Evolutionary conservation across 352 stramenopile species (phyloP).

Genomic region (Blastocystis sp.): DNA sequence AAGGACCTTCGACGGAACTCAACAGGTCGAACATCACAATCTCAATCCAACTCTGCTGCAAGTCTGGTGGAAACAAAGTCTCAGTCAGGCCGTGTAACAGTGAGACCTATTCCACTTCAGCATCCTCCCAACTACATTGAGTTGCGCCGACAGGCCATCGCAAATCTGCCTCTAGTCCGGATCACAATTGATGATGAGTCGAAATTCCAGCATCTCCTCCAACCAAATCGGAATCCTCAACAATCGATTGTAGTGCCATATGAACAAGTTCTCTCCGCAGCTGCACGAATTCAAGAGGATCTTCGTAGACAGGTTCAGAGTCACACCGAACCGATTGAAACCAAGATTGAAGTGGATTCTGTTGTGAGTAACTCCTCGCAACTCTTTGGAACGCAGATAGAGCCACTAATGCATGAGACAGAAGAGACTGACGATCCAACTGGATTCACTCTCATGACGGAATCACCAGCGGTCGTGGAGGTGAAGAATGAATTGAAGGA

Average conservation of each 20-base stretch:
- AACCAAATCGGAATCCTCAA: neutral
- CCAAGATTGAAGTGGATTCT: neutral
- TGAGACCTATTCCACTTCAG: neutral
- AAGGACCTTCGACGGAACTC: neutral
- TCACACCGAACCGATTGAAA: neutral
- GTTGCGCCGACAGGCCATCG: neutral
- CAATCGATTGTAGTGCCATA: conserved; percentile 36
- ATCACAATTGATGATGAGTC: conserved; percentile 9
- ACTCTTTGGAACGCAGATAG: neutral
- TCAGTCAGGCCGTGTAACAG: neutral
- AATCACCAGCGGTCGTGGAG: neutral
- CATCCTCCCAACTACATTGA: neutral
- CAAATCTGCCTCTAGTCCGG: neutral
- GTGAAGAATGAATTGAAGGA: conserved; percentile 13
- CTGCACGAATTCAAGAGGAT: neutral
- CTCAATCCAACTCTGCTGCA: neutral
- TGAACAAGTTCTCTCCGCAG: neutral
- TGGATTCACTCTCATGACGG: neutral
- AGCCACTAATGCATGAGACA: neutral
- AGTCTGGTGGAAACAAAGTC: neutral
- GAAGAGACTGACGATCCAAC: neutral
- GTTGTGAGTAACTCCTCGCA: neutral
- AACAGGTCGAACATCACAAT: neutral
- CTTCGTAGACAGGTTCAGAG: neutral
- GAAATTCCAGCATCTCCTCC: conserved; percentile 34